phyloP scores from a whole-genome alignment of 495 filamentous ascomycete species.

The Oidiodendron maius region DNA sequence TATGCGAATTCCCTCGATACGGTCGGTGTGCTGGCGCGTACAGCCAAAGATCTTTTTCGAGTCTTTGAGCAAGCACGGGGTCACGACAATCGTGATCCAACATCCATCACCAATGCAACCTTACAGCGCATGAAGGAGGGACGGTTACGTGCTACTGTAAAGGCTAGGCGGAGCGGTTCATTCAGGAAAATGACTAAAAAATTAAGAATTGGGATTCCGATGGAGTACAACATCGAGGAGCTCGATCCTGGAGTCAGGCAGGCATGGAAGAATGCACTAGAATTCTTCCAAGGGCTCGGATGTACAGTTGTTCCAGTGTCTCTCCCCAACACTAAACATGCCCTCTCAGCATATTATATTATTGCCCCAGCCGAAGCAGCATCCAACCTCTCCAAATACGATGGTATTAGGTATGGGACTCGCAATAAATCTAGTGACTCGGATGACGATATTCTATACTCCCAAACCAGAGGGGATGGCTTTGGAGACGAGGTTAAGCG shows the following conservation, averaged over 20 bases:
- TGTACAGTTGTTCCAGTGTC: constrained; percentile 69
- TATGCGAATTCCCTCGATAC: constrained; percentile 97
- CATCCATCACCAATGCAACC: constrained; percentile 50
- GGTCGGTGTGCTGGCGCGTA: constrained; percentile 68
- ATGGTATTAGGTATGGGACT: constrained; percentile 86
- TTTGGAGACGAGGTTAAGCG: constrained; percentile 83
- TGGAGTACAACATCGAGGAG: constrained; percentile 84
- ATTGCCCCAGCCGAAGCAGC: constrained; percentile 93
- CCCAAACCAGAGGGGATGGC: constrained; percentile 60
- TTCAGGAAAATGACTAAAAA: constrained; percentile 4
- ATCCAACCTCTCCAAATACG: constrained; percentile 96
- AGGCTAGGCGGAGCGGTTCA: neutral
- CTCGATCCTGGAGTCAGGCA: constrained; percentile 60
- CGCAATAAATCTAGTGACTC: constrained; percentile 11
- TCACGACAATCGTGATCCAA: constrained; percentile 74
- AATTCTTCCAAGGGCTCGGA: constrained; percentile 50
- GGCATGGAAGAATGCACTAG: constrained; percentile 60
- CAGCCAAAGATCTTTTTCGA: constrained; percentile 43
- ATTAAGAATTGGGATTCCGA: constrained; percentile 63
- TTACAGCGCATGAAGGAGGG: constrained; percentile 26
- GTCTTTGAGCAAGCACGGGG: constrained; percentile 33
- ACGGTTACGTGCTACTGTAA: neutral
- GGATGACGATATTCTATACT: constrained; percentile 56
- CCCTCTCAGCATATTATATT: constrained; percentile 89
- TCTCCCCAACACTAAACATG: constrained; percentile 77